Base-by-base conservation (phyloP, 177 flowering plant genomes). In the Vitis hybrid region DNA sequence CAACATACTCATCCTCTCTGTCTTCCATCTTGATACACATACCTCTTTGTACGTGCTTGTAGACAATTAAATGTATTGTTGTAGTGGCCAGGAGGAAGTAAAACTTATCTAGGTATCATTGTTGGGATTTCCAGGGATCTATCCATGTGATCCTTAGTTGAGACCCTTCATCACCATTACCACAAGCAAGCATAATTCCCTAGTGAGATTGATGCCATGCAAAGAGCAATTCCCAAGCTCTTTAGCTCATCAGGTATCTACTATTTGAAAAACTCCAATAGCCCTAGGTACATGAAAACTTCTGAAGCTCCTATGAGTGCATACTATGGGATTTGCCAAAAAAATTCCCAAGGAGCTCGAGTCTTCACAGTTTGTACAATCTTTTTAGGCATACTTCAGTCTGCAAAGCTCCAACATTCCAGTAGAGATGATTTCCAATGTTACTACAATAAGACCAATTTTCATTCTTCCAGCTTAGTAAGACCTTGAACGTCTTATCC, bases 241-340 rank as follows among this genome's bases (percentile, higher is more conserved):
- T 90, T 90, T 20, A 91, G 71, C 13, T 90, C 90, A 52, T 91
- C 90, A 1, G 93, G 96, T 11, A 91, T 72, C 55, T 91, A 91
- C 1, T 77, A 88, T 59, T 89, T 89, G 83, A 89, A 91, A 81
- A 91, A 91, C 72, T 89, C 96, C 61, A 91, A 68, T 67, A 86
- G 93, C 6, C 90, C 90, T 1, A 91, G 91, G 55, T 91, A 87
- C 96, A 91, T 88, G 78, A 90, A 90, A 35, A 90, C 94, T 64
- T 90, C 94, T 5, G 94, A 90, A 8, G 90, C 94, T 60, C 94
- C 94, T 27, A 90, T 84, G 1, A 86, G 62, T 52, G 76, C 81
- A 54, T 90, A 88, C 71, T 90, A 93, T 20, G 93, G 95, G 35
- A 87, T 68, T 73, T 90, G 95, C 95, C 93, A 90, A 24, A 90